phyloP scores from a whole-genome alignment of 768 basidiomycete genomes.

The Boletus tomentosulus region DNA sequence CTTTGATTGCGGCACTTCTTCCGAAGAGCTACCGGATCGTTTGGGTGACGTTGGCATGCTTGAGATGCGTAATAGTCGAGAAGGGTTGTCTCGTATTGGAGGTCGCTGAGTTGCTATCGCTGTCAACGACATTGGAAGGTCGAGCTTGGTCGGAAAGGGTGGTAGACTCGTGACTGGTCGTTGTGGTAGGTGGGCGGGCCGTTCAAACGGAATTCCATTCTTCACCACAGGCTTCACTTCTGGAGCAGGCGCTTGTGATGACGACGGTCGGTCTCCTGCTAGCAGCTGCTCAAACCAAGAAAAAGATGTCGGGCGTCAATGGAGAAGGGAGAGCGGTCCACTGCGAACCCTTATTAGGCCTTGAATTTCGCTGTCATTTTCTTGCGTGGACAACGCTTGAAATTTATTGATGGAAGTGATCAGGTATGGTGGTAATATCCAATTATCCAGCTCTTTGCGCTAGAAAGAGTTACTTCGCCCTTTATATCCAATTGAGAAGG shows the following conservation, averaged over 20 bases:
- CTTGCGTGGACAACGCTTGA: constrained; percentile 25
- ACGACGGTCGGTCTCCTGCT: constrained; percentile 17
- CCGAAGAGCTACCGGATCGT: constrained; percentile 24
- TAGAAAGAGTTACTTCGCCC: constrained; percentile 30
- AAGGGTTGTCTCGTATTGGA: constrained; percentile 10
- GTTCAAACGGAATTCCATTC: constrained; percentile 14
- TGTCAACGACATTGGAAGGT: constrained; percentile 13
- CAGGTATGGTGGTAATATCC: constrained; percentile 42
- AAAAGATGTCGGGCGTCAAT: constrained; percentile 37
- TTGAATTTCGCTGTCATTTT: constrained; percentile 32
- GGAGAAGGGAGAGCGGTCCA: constrained; percentile 37
- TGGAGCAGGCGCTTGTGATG: constrained; percentile 15
- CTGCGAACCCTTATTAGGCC: constrained; percentile 55
- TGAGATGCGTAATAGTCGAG: constrained; percentile 3
- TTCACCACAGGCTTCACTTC: constrained; percentile 7
- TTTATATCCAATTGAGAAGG: not conserved
- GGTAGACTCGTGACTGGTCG: constrained; percentile 13
- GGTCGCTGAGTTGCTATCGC: constrained; percentile 5
- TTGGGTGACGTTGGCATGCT: constrained; percentile 20
- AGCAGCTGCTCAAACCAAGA: constrained; percentile 46
- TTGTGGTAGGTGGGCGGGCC: constrained; percentile 28
- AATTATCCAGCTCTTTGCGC: constrained; percentile 41
- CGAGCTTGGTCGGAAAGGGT: constrained; percentile 11
- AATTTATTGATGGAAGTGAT: constrained; percentile 32
- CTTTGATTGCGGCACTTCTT: constrained; percentile 35